Evolutionary conservation across 2,329 filamentous ascomycete genomes (phyloP).

Genomic region (Nemania serpens): DNA sequence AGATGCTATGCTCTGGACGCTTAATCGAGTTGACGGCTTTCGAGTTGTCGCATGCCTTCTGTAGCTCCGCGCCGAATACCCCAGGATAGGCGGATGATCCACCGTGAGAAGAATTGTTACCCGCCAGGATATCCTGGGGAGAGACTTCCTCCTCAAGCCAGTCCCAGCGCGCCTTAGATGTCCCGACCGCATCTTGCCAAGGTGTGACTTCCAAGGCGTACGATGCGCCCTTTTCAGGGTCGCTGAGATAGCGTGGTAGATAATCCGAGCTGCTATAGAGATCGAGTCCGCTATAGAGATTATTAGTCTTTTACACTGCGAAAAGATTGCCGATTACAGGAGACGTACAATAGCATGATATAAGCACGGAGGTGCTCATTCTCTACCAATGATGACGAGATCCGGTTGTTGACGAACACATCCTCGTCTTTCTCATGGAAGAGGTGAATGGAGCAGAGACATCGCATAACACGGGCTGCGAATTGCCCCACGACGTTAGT

Average conservation of each 20-base stretch:
- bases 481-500: not conserved
- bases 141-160: constrained; percentile 42
- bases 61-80: constrained; percentile 29
- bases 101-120: constrained; percentile 11
- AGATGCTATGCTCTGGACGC: constrained; percentile 29
- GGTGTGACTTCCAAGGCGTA: constrained; percentile 41
- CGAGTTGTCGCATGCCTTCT: constrained; percentile 6
- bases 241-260: constrained; percentile 38
- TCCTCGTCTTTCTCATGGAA: constrained; percentile 40
- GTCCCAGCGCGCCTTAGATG: constrained; percentile 41
- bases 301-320: not conserved
- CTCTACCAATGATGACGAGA: constrained; percentile 42
- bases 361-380: constrained; percentile 45
- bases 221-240: constrained; percentile 37
- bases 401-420: constrained; percentile 43
- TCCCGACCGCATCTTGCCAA: constrained; percentile 41
- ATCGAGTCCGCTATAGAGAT: constrained; percentile 36
- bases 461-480: constrained; percentile 43
- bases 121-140: constrained; percentile 5
- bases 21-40: not conserved
- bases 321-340: not conserved
- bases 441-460: constrained; percentile 43
- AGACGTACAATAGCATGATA: constrained; percentile 41
- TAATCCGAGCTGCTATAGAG: constrained; percentile 42
- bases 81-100: constrained; percentile 34